These are phyloP conservation scores for Rhypophila decipiens DNA, from an alignment of 495 filamentous ascomycete species.

Conservation along the genomic window DNA sequence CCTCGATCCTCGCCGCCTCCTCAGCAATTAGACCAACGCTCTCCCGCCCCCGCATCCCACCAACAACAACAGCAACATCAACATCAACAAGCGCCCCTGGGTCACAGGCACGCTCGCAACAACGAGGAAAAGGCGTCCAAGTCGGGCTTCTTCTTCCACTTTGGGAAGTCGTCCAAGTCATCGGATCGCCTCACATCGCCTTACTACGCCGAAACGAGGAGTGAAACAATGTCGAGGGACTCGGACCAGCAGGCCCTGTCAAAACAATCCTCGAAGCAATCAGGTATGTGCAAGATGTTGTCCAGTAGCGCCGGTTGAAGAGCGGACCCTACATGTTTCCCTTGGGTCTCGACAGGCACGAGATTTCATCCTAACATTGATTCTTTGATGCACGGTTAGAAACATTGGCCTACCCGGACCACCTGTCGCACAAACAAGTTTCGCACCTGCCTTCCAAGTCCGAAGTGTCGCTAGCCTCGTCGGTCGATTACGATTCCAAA, in stretches of 20 bases:
- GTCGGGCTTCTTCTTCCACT: conserved; percentile 39
- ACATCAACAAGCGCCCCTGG: background rate
- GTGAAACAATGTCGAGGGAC: conserved; percentile 40
- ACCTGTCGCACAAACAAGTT: conserved; percentile 26
- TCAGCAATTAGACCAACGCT: conserved; percentile 10
- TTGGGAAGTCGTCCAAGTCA: conserved; percentile 34
- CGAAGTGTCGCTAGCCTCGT: conserved; percentile 36
- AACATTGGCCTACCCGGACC: conserved; percentile 30
- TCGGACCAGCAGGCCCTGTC: conserved; percentile 32
- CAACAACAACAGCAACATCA: conserved; percentile 9
- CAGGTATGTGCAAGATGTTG: conserved; percentile 34
- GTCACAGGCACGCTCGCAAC: conserved; percentile 22
- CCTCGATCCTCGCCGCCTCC: conserved; percentile 16
- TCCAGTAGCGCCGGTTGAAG: too few relatives aligned
- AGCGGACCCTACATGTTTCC: too few relatives aligned
- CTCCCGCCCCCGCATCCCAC: conserved; percentile 6
- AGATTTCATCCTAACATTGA: conserved; percentile 8
- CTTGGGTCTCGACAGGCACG: too few relatives aligned
- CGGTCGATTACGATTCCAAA: conserved; percentile 36
- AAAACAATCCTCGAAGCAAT: conserved; percentile 38
- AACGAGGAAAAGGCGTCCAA: conserved; percentile 31
- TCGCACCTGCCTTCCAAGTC: conserved; percentile 34
- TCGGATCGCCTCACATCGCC: conserved; percentile 32
- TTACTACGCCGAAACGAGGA: conserved; percentile 26
- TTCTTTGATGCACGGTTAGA: conserved; percentile 24